A percentile compares a stretch with the other conserved stretches of the same genome.
Conservation (phyloP, 139 green algal genomes). For the Dunaliella primolecta region DNA sequence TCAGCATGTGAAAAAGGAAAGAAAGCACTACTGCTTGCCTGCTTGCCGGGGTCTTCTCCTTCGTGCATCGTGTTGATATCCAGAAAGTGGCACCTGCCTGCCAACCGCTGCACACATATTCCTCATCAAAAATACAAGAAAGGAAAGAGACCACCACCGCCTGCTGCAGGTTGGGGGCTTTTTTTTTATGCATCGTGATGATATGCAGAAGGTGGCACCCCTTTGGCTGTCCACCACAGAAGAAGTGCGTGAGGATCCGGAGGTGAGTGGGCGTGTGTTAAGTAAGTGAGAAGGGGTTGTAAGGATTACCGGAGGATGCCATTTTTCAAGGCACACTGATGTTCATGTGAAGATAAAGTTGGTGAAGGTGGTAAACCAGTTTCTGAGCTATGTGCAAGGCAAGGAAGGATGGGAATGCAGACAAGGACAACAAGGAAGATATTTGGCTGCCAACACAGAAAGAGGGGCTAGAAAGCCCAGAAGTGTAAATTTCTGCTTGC, state of each 20-base stretch:
- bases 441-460: neutral
- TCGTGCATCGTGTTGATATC: too few relatives aligned
- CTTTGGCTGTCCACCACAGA: conserved; percentile 77
- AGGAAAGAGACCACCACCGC: too few relatives aligned
- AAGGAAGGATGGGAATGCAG: neutral
- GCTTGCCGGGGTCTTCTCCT: too few relatives aligned
- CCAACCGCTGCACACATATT: too few relatives aligned
- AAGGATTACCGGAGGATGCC: neutral
- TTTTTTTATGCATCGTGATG: conserved; percentile 69
- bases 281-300: neutral
- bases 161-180: conserved; percentile 76
- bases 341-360: neutral
- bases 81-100: too few relatives aligned
- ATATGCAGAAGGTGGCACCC: conserved; percentile 64
- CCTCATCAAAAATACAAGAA: too few relatives aligned
- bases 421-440: neutral
- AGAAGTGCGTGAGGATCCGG: conserved; percentile 58
- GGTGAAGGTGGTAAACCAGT: neutral
- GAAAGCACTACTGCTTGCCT: too few relatives aligned
- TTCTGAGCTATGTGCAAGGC: neutral
- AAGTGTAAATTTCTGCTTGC: too few relatives aligned
- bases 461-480: too few relatives aligned
- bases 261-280: conserved; percentile 18
- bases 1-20: too few relatives aligned
- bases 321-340: neutral